Base-by-base conservation (phyloP, 345 rosid species). In the Arabidopsis suecica region DNA sequence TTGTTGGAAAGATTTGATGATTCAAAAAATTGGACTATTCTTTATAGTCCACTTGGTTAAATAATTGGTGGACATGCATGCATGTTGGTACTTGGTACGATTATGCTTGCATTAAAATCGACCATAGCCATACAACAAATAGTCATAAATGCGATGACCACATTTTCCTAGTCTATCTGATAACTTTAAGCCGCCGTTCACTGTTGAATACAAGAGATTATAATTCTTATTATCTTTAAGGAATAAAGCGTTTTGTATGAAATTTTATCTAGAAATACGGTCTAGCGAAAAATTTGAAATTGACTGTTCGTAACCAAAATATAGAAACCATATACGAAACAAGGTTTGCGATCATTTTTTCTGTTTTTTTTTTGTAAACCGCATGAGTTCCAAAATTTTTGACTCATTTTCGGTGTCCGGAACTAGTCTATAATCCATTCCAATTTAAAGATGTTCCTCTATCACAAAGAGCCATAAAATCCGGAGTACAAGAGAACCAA, bases 31-130 rank as follows among this genome's bases (percentile, higher is more conserved):
- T 42, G 47, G 47, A 42, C 47, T 42, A 42, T 11, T 42, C 47
- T 42, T 12, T 14, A 42, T 42, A 12, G n/a, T 4, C n/a, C 11
- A 7, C 22, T 53, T 28, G 32, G 54, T 14, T 63, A 10, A 63
- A 44, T 63, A 28, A 28, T 28, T 28, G 32, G 32, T 4, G 32
- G 42, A 32, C 56, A 32, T 30, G 30, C 18, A 16, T 16, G 18
- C 18, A 16, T 16, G 18, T 16, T 30, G 68, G 55, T 23, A 6
- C 13, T 30, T 30, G 40, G 41, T 47, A 47, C 56, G 56, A 32
- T 30, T 32, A 16, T 47, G 69, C 16, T 32, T 65, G 30, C 56
- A 65, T 47, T 65, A 32, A 47, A 32, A 47, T 47, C 55, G 48
- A 65, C 11, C 69, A 65, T 10, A 28, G 36, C 22, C 40, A 28